Conservation (phyloP, 2,329 filamentous ascomycete genomes). For the Diplodia sapinea region DNA sequence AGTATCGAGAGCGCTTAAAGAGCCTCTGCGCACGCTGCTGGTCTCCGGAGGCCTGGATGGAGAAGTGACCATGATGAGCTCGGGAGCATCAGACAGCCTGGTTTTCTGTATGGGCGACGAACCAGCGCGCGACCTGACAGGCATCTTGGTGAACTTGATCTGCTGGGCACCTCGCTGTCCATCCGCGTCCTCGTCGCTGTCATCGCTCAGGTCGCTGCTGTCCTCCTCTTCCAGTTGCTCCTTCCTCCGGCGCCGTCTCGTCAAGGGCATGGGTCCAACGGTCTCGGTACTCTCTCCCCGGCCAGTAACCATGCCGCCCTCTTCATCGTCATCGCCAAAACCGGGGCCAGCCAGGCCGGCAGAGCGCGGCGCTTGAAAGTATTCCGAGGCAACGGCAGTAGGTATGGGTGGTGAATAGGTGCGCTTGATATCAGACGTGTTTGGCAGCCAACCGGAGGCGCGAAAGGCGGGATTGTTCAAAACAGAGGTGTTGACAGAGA, state of each 20-base stretch:
- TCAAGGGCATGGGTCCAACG: conserved; percentile 67
- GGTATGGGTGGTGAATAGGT: conserved; percentile 87
- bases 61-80: conserved; percentile 62
- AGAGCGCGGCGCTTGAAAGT: conserved; percentile 74
- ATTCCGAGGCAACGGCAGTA: conserved; percentile 80
- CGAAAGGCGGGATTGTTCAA: conserved; percentile 83
- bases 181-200: conserved; percentile 79
- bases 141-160: conserved; percentile 97
- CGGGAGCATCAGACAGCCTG: conserved; percentile 57
- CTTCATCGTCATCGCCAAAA: conserved; percentile 73
- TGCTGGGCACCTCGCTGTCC: conserved; percentile 71
- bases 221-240: conserved; percentile 85
- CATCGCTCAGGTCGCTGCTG: conserved; percentile 83
- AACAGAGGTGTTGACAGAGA: conserved; percentile 79
- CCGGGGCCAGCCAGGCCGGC: conserved; percentile 61
- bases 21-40: conserved; percentile 64
- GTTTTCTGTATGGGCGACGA: conserved; percentile 83
- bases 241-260: conserved; percentile 69
- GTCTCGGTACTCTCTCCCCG: conserved; percentile 69
- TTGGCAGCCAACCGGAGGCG: conserved; percentile 78
- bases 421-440: conserved; percentile 76
- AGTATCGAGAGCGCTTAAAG: conserved; percentile 72
- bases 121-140: conserved; percentile 80
- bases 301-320: conserved; percentile 71
- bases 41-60: conserved; percentile 56